A percentile compares a stretch with the other conserved stretches of the same genome.
Evolutionary conservation across 306 rosid genomes (phyloP).

Genomic region (cucumber (Cucumis sativus)): Cucumber_9930_V3 NC_026655.2:27794001-27794500

Average conservation of each 20-base stretch:
- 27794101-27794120: no score
- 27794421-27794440: slow-evolving; percentile 33
- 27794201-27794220: background rate
- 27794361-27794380: slow-evolving; percentile 25
- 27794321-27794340: no score
- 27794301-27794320: no score
- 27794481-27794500: no score
- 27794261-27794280: background rate
- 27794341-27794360: slow-evolving; percentile 27
- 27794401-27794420: slow-evolving; percentile 7
- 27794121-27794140: background rate
- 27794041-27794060: no score
- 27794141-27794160: background rate
- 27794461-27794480: background rate
- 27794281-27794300: background rate
- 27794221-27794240: background rate
- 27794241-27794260: background rate
- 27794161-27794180: background rate
- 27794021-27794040: no score
- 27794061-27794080: no score
- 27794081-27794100: no score
- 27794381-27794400: slow-evolving; percentile 17
- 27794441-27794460: background rate
- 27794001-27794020: no score
- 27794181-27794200: background rate